Base-by-base conservation (phyloP, 2,329 filamentous ascomycete species). In the Alternaria gansuensis region DNA sequence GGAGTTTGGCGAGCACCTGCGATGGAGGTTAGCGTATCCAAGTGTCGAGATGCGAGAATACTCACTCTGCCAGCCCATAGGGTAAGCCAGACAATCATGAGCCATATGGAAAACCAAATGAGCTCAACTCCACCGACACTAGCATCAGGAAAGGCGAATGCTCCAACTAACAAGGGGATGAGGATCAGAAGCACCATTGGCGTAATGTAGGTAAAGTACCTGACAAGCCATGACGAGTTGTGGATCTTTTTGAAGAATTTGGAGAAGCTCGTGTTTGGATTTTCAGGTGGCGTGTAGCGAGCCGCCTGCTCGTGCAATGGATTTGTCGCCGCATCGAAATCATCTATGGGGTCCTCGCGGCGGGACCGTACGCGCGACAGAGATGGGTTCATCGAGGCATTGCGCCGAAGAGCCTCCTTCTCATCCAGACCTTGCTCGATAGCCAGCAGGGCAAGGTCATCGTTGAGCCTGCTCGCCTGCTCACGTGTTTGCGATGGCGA, bases 101-200 rank as follows among this genome's bases (percentile, higher is more conserved):
- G 84, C 94, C 94, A 98, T 62, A 97, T 92, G 29, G 91, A 91
- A 73, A 98, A 97, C 94, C 94, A 98, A 59, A 92, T 81, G 43
- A 97, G 81, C 62, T 87, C 73, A 0, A 97, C 92, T 21, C 90
- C 92, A 0, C 92, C 92, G 3, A 90, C 85, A 11, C 85, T 87
- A 2, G 89, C 81, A 48, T 83, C 64, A n/a, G 81, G 79, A 62
- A 84, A 90, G 1, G 84, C 63, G 17, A 90, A 77, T 1, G 83
- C 84, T 5, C 89, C 90, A 23, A 92, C 76, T 5, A 92, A 79
- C 39, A 91, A 76, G 0, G 90, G 90, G 45, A 91, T 86, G 37
- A 92, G 79, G 5, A 93, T 80, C 5, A 92, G 75, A 11, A 87
- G 64, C 2, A 86, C 84, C 10, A 91, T 57, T 0, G 90, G 90